phyloP scores from a whole-genome alignment of 306 rosid genomes.

The Begonia loranthoides region DNA sequence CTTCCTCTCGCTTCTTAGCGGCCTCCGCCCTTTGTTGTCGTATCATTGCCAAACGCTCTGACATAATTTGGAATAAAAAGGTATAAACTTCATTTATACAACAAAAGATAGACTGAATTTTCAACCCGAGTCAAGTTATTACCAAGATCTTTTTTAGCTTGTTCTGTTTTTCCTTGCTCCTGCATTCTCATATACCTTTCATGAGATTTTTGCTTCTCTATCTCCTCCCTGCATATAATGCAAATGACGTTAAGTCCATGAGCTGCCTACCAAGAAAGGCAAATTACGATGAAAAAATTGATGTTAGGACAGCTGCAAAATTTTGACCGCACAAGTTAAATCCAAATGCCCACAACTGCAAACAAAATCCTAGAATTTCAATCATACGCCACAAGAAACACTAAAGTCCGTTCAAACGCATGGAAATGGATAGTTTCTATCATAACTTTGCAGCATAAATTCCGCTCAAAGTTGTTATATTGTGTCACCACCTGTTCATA shows the following conservation, averaged over 20 bases:
- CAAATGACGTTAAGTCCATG: not conserved
- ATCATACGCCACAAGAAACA: not conserved
- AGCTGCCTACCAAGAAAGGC: not conserved
- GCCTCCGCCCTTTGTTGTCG: conserved; percentile 88
- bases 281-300: not conserved
- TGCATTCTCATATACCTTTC: conserved; percentile 80
- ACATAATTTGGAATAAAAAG: conserved; percentile 5
- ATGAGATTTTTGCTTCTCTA: conserved; percentile 80
- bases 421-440: too few relatives aligned
- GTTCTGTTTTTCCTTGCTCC: conserved; percentile 93
- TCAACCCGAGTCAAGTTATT: conserved; percentile 7
- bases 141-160: conserved; percentile 90
- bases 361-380: too few relatives aligned
- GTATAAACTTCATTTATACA: too few relatives aligned
- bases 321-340: too few relatives aligned
- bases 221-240: conserved; percentile 58
- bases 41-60: conserved; percentile 76
- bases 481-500: too few relatives aligned
- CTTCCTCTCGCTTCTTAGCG: conserved; percentile 79
- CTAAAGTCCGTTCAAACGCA: too few relatives aligned
- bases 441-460: too few relatives aligned
- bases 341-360: too few relatives aligned
- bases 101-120: conserved; percentile 9
- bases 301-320: too few relatives aligned
- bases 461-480: too few relatives aligned